A percentile compares a stretch with the other conserved stretches of the same genome.
These are phyloP conservation scores for Tolypocladium album DNA, from an alignment of 2,329 filamentous ascomycete species.

Conservation along the genomic window DNA sequence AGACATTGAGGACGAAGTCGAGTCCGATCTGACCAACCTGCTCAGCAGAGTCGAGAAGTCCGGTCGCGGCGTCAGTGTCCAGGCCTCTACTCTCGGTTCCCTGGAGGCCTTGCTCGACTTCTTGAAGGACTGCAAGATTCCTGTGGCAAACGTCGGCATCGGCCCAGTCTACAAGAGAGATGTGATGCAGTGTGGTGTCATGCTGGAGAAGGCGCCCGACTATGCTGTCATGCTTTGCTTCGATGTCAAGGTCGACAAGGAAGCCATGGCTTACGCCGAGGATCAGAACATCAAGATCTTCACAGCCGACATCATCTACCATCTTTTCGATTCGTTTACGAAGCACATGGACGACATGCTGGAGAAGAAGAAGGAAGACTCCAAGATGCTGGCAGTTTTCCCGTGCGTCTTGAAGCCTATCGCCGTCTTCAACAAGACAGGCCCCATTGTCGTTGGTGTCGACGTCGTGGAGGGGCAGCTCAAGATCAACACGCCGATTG, in stretches of 20 bases:
- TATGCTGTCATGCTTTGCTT: conserved; percentile 99
- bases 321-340: conserved; percentile 93
- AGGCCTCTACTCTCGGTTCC: conserved; percentile 94
- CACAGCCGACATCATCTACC: conserved; percentile 97
- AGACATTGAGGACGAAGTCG: conserved; percentile 92
- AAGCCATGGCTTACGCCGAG: conserved; percentile 81
- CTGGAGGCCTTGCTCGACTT: conserved; percentile 95
- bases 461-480: conserved; percentile 90
- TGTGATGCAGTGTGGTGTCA: conserved; percentile 88
- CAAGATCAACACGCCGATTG: conserved; percentile 79
- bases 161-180: conserved; percentile 97
- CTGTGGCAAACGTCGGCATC: conserved; percentile 93
- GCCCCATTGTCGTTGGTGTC: conserved; percentile 88
- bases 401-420: conserved; percentile 85
- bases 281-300: conserved; percentile 96
- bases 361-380: conserved; percentile 92
- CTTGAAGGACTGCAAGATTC: conserved; percentile 91
- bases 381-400: conserved; percentile 92
- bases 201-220: conserved; percentile 92
- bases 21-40: conserved; percentile 83
- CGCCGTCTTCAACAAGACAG: conserved; percentile 96
- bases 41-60: conserved; percentile 87
- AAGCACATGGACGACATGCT: conserved; percentile 82
- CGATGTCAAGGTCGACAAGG: conserved; percentile 98
- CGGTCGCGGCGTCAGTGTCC: conserved; percentile 89